These are phyloP conservation scores for Tetrapisispora taiwanensis DNA, from an alignment of 805 yeast genomes.

Conservation along the genomic window DNA sequence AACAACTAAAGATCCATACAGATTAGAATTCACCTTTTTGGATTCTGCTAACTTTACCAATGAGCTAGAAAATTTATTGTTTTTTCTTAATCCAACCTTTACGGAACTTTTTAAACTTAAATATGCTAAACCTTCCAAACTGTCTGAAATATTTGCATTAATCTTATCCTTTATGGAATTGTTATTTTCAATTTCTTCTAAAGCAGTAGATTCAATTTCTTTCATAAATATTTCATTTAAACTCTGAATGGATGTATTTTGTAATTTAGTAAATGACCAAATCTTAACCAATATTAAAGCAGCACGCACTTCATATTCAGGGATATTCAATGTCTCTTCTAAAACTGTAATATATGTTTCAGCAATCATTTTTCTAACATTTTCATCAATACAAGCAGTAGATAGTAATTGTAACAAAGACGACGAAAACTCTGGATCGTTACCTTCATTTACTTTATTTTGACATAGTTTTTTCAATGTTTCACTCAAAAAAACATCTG, in stretches of 20 bases:
- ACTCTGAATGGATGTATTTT: constrained; percentile 23
- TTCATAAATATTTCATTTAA: constrained; percentile 26
- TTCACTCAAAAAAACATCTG: constrained; percentile 22
- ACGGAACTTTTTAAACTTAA: constrained; percentile 35
- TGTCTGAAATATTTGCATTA: constrained; percentile 8
- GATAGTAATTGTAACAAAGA: constrained; percentile 32
- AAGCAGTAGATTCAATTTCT: not conserved
- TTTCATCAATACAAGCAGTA: constrained; percentile 42
- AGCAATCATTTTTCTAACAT: constrained; percentile 38
- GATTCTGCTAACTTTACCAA: constrained; percentile 19
- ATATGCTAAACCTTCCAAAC: constrained; percentile 43
- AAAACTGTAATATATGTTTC: constrained; percentile 36
- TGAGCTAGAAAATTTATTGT: constrained; percentile 28
- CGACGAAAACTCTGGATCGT: constrained; percentile 15
- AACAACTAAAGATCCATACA: constrained; percentile 29
- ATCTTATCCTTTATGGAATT: not conserved
- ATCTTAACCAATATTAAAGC: constrained; percentile 43
- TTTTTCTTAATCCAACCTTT: constrained; percentile 30
- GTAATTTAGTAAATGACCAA: constrained; percentile 41
- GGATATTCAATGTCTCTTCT: constrained; percentile 27
- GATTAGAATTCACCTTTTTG: constrained; percentile 2
- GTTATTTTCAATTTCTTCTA: constrained; percentile 1
- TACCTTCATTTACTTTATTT: constrained; percentile 8
- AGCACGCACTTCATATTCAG: constrained; percentile 28
- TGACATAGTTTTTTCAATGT: constrained; percentile 21